These are phyloP conservation scores for Penicillium sp. DNA, from an alignment of 2,329 filamentous ascomycete species.

Conservation along the genomic window DNA sequence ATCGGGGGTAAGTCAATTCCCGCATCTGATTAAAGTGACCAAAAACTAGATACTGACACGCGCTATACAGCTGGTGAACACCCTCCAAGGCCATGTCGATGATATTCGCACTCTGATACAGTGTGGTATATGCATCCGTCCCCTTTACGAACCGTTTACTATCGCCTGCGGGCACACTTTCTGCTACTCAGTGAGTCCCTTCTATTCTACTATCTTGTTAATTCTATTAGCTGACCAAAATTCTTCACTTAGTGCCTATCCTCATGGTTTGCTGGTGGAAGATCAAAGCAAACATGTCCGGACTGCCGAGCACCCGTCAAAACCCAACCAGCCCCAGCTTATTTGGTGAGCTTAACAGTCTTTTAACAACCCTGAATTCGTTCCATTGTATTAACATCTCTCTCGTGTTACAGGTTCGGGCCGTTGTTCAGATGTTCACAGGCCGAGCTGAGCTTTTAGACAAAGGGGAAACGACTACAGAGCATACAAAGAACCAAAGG, in stretches of 20 bases:
- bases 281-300: conserved; percentile 63
- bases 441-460: conserved; percentile 60
- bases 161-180: conserved; percentile 69
- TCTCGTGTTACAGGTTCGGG: conserved; percentile 52
- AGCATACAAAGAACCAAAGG: conserved; percentile 57
- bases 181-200: conserved; percentile 60
- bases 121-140: conserved; percentile 67
- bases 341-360: conserved; percentile 49
- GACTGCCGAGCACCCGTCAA: conserved; percentile 63
- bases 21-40: not conserved
- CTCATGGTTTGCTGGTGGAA: conserved; percentile 55
- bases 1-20: conserved; percentile 30
- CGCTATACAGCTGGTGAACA: conserved; percentile 37
- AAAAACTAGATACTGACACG: conserved; percentile 12
- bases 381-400: conserved; percentile 2
- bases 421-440: conserved; percentile 63
- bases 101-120: conserved; percentile 60
- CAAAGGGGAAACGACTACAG: conserved; percentile 60
- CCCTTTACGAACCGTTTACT: conserved; percentile 68
- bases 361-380: not conserved
- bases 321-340: conserved; percentile 62
- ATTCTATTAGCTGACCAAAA: conserved; percentile 19
- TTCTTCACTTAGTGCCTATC: conserved; percentile 50
- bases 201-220: not conserved
- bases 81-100: conserved; percentile 56